A percentile compares a stretch with the other conserved stretches of the same genome.
Conservation (phyloP, 352 stramenopile species). For the Pythium periplocum region DNA sequence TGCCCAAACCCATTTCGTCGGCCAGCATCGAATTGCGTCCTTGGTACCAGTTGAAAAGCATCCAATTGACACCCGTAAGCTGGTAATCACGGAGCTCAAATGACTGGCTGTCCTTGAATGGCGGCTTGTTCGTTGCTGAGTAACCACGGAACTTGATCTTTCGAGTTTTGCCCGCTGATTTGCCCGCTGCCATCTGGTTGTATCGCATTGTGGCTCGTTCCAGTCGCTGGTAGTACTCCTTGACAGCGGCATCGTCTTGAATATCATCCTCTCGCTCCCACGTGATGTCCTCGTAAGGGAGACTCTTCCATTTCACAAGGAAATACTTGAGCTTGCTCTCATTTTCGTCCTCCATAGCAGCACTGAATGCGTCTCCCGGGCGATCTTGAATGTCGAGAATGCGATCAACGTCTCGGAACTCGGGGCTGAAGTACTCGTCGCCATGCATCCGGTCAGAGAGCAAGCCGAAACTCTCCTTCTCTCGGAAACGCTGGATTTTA, state of each 20-base stretch:
- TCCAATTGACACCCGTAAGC: constrained; percentile 98
- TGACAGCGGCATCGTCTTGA: constrained; percentile 69
- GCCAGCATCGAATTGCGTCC: constrained; percentile 97
- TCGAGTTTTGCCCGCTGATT: constrained; percentile 23
- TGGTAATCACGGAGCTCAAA: constrained; percentile 98
- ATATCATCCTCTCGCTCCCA: constrained; percentile 99
- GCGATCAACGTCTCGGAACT: constrained; percentile 86
- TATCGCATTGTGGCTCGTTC: constrained; percentile 41
- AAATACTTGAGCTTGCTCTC: constrained; percentile 86
- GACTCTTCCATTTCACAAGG: constrained; percentile 98
- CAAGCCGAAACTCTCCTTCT: constrained; percentile 57
- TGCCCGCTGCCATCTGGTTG: constrained; percentile 34
- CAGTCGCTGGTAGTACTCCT: constrained; percentile 78
- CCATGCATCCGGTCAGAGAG: constrained; percentile 47
- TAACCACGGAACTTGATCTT: constrained; percentile 78
- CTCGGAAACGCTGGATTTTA: constrained; percentile 84
- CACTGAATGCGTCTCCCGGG: constrained; percentile 61
- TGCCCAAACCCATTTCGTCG: constrained; percentile 98
- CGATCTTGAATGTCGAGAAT: constrained; percentile 84
- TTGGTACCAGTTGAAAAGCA: constrained; percentile 98
- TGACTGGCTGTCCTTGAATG: constrained; percentile 47
- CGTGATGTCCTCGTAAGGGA: constrained; percentile 96
- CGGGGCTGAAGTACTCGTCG: constrained; percentile 90
- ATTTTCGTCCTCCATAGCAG: constrained; percentile 40
- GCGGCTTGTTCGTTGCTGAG: constrained; percentile 44